Evolutionary conservation across 805 yeast genomes (phyloP), one percentile per base, ranked within the genome.

Genomic region (Pichia gijzeniarum): DNA sequence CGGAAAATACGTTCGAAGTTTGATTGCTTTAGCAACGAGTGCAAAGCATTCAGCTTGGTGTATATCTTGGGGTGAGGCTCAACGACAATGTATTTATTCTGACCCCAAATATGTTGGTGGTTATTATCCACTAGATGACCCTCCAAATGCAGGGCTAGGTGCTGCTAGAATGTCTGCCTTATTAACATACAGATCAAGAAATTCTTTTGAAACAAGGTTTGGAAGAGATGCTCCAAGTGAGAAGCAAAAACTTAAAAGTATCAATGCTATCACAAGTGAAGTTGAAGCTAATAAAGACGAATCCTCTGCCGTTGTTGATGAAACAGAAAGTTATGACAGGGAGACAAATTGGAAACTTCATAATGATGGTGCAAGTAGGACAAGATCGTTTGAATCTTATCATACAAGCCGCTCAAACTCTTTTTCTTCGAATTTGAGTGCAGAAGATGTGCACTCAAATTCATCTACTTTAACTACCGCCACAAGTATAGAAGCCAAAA

Each of bases 21-120:
- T 85, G 19, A 81, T 91, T 13, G 91, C 96, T 0, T 67, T 91
- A 44, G 99, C 99, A 1, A 91, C 98, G 0, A 80, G 95, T 21
- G 96, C 98, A 0, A 73, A 95, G 58, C 95, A 90, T 37, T 84
- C 95, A 2, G 99, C 99, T 0, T 93, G 99, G 99, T 93, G 98
- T 54, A 93, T 93, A 35, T 86, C 96, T 4, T 93, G 99, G 99
- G 91, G 95, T 44, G 99, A 93, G 61, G 95, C 99, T 2, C 99
- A 93, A 66, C 76, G 99, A 56, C 99, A 93, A 62, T 81, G 95
- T 51, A 88, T 93, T 25, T 93, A 90, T 65, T 83, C 95, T 12
- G 99, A 93, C 62, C 98, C 98, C 9, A 84, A 85, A 59, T 93
- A 89, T 62, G 73, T 77, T 45, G 96, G 90, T 58, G 99, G 99